Evolutionary conservation across 73 alveolate species (phyloP).

Genomic region (Symbiodinium pilosum): DNA sequence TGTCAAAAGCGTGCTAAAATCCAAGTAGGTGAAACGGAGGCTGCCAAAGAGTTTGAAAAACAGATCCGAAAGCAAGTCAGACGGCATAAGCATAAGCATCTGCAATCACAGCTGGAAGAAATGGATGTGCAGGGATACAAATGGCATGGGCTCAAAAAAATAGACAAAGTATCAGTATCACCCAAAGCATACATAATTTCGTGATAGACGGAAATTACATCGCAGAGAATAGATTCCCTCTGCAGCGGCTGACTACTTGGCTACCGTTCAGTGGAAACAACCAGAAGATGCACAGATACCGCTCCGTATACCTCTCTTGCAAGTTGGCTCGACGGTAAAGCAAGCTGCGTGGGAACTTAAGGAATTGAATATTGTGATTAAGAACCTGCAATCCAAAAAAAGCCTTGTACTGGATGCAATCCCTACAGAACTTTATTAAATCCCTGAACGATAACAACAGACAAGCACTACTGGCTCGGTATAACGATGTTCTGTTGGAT

Average conservation of each 20-base stretch:
- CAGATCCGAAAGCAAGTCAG: neutral
- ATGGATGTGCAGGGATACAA: neutral
- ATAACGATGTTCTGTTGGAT: neutral
- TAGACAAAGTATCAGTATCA: neutral
- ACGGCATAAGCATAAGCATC: neutral
- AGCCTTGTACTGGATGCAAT: neutral
- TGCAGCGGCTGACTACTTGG: neutral
- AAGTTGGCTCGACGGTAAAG: neutral
- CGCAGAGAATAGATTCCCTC: neutral
- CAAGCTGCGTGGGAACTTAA: neutral
- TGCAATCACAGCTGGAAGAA: neutral
- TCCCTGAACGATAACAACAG: neutral
- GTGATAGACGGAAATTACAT: neutral
- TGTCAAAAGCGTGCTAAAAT: neutral
- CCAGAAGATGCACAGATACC: neutral
- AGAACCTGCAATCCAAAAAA: neutral
- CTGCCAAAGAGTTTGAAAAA: neutral
- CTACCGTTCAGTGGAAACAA: neutral
- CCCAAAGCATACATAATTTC: neutral
- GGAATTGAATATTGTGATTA: neutral
- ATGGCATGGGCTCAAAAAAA: neutral
- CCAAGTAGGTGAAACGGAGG: neutral
- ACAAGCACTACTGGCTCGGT: neutral
- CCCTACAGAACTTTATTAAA: neutral
- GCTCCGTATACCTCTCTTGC: neutral